Base-by-base conservation (phyloP, 1,284 basidiomycete genomes). In the Cutaneotrichosporon curvatum region DNA sequence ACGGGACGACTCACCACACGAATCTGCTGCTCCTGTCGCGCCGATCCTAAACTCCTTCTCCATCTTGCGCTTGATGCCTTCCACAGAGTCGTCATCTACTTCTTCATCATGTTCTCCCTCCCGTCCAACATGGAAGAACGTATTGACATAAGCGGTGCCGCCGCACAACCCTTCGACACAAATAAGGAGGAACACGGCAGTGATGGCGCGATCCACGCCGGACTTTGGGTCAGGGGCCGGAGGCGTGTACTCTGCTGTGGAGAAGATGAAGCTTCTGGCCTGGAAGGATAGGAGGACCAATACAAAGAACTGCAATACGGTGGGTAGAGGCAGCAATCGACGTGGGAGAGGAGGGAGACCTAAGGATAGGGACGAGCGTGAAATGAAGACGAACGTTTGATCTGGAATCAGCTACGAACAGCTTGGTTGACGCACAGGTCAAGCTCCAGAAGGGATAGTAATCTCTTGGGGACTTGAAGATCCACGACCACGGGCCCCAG, bases 331-430 rank as follows among this genome's bases (percentile, higher is more conserved):
- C 2, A 98, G 79, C 14, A 87, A 71, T 0, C 69, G 73, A 4
- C 74, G 65, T 0, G 92, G 90, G 6, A 97, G 75, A 0, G 94
- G 81, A 0, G 90, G 89, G 2, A 97, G 62, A 10, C 86, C 87
- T 37, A 96, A 70, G 1, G 89, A 87, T 42, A 95, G 85, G 4
- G 89, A 86, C 0, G 91, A 95, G 3, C 95, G 85, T 1, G 92
- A 96, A 51, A 97, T 67, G 74, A 98, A 98, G 39, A 98, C 94
- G 38, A 91, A 90, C 14, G 85, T 81, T 76, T 98, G 88, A 67
- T 90, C 63, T 67, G 51, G 2, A 1, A 22, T 40, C 16, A 38
- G 50, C 40, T 18, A 48, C 33, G 1, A 15, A 34, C 9, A 4
- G 19, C 16, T 15, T 4, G 9, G 2, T 10, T 7, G 14, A 54